Percentiles rank a stretch among this genome's conserved stretches.
Conservation (phyloP, 164 flowering plant genomes). For the Chimonanthus salicifolius region DNA sequence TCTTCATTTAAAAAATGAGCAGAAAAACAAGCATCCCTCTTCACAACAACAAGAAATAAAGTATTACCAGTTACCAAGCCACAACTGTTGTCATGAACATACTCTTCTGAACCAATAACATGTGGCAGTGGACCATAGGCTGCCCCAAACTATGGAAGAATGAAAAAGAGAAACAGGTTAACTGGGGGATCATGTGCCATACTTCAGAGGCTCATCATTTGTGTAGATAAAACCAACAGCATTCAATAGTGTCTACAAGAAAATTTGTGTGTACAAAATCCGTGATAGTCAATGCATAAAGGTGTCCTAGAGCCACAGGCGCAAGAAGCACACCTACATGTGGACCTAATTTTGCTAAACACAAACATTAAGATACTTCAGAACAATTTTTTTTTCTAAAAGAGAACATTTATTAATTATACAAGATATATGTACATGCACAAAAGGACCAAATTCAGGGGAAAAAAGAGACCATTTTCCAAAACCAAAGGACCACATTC, state of each 20-base stretch:
- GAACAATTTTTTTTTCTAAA: too few relatives aligned
- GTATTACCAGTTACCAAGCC: constrained; percentile 22
- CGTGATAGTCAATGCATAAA: too few relatives aligned
- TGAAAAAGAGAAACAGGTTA: constrained; percentile 7
- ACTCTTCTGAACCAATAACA: constrained; percentile 28
- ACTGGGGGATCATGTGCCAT: constrained; percentile 1
- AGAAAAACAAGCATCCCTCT: not conserved
- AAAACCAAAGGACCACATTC: too few relatives aligned
- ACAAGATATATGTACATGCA: too few relatives aligned
- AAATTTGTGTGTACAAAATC: too few relatives aligned
- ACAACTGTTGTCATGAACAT: constrained; percentile 26
- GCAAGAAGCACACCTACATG: too few relatives aligned
- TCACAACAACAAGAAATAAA: not conserved
- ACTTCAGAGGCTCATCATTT: not conserved
- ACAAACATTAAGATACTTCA: too few relatives aligned
- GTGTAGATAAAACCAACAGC: not conserved
- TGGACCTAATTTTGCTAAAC: too few relatives aligned
- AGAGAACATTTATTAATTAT: too few relatives aligned
- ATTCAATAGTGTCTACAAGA: not conserved
- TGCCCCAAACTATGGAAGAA: constrained; percentile 15
- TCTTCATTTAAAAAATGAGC: not conserved
- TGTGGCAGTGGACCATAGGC: constrained; percentile 20
- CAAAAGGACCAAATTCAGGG: too few relatives aligned
- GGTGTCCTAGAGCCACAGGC: too few relatives aligned
- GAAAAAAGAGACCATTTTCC: too few relatives aligned